phyloP scores from a whole-genome alignment of 371 early-diverging fungal genomes.

The Batrachochytrium dendrobatidis region DNA sequence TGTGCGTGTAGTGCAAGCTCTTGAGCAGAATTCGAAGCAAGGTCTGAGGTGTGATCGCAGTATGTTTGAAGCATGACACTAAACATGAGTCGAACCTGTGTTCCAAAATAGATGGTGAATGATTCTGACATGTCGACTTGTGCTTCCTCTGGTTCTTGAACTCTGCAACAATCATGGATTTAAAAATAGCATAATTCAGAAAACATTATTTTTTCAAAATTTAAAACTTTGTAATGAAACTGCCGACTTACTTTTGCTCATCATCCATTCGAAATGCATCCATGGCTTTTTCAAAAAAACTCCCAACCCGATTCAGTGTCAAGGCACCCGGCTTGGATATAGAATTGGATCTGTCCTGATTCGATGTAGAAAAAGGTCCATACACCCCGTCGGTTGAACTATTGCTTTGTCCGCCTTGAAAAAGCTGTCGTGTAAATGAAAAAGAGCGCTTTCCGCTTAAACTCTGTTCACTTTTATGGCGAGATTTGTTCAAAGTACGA shows the following conservation, averaged over 20 bases:
- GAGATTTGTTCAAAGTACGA: no score
- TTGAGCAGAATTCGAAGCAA: slow-evolving; percentile 8
- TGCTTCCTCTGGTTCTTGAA: neutral
- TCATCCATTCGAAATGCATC: slow-evolving; percentile 60
- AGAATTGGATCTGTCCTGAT: neutral
- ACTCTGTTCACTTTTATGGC: slow-evolving; percentile 32
- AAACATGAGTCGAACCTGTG: slow-evolving; percentile 64
- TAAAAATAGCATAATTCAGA: neutral
- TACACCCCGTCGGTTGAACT: neutral
- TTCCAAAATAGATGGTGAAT: slow-evolving; percentile 65
- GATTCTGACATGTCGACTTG: slow-evolving; percentile 51
- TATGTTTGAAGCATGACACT: slow-evolving; percentile 54
- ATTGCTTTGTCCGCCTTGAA: neutral
- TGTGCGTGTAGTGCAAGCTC: slow-evolving; percentile 58
- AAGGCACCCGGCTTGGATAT: neutral
- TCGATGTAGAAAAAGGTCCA: neutral
- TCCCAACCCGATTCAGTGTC: slow-evolving; percentile 49
- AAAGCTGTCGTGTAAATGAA: slow-evolving; percentile 5
- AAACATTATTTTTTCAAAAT: slow-evolving; percentile 1
- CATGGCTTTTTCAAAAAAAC: slow-evolving; percentile 66
- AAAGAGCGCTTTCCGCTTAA: neutral
- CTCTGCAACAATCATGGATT: neutral
- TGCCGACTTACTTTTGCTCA: slow-evolving; percentile 33
- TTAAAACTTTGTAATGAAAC: neutral
- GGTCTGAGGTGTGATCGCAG: slow-evolving; percentile 9